These are phyloP conservation scores for Fusarium odoratissimum DNA, from an alignment of 2,329 filamentous ascomycete species.

Conservation along the genomic window DNA sequence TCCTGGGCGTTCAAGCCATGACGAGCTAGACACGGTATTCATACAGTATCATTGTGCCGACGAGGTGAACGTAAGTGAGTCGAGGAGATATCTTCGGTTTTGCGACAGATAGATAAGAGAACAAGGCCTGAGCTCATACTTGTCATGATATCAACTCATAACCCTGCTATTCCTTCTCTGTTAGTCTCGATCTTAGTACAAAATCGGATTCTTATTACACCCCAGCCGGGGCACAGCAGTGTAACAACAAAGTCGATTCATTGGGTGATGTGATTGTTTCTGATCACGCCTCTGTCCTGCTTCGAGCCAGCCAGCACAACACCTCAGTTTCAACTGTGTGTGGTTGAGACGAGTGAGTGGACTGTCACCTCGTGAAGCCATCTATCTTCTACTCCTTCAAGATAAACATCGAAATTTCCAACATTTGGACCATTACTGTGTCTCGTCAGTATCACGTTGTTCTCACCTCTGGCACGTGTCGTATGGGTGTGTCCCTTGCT, in stretches of 20 bases:
- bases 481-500: conserved; percentile 24
- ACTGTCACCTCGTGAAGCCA: background rate
- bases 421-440: background rate
- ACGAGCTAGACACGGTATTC: conserved; percentile 39
- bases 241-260: conserved; percentile 32
- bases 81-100: background rate
- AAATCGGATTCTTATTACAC: background rate
- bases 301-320: conserved; percentile 23
- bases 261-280: conserved; percentile 28
- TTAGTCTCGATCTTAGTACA: conserved; percentile 5
- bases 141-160: background rate
- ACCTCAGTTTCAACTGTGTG: conserved; percentile 13
- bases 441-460: conserved; percentile 22
- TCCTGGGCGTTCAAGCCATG: conserved; percentile 37
- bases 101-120: background rate
- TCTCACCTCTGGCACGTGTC: conserved; percentile 25
- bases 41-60: conserved; percentile 15
- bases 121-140: background rate
- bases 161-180: background rate
- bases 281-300: conserved; percentile 37
- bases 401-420: conserved; percentile 3
- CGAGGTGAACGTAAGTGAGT: background rate
- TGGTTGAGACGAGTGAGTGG: background rate
- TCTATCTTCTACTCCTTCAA: background rate
- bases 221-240: conserved; percentile 29